Percentiles rank a stretch among this genome's conserved stretches.
Conservation (phyloP, 352 stramenopile genomes). For the Phytophthora ramorum region DNA sequence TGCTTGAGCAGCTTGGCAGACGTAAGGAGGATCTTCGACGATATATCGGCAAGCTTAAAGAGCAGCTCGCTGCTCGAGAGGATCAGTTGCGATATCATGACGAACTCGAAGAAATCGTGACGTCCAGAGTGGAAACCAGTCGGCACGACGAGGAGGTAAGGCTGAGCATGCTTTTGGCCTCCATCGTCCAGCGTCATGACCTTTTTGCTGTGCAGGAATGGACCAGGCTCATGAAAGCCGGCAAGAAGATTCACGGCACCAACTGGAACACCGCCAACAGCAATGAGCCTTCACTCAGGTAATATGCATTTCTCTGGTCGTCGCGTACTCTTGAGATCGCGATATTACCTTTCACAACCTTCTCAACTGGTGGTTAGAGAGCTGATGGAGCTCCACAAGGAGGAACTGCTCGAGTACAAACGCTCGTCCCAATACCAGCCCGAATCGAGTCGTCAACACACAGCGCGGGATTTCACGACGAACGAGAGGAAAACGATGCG, state of each 20-base stretch:
- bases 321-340: not conserved
- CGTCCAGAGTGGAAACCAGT: slow-evolving; percentile 56
- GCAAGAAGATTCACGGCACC: slow-evolving; percentile 66
- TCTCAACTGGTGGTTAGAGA: slow-evolving; percentile 36
- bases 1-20: slow-evolving; percentile 58
- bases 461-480: slow-evolving; percentile 1
- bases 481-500: slow-evolving; percentile 16
- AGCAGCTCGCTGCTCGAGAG: slow-evolving; percentile 55
- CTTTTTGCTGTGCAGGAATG: slow-evolving; percentile 51
- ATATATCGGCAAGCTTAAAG: slow-evolving; percentile 62
- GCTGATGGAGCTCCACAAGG: slow-evolving; percentile 76
- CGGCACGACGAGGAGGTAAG: slow-evolving; percentile 53
- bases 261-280: slow-evolving; percentile 53
- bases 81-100: slow-evolving; percentile 70
- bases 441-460: slow-evolving; percentile 17
- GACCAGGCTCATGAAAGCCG: slow-evolving; percentile 68
- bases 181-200: not conserved
- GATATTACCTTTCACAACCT: not conserved
- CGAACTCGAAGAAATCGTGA: slow-evolving; percentile 73
- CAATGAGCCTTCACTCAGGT: slow-evolving; percentile 55
- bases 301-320: not conserved
- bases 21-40: slow-evolving; percentile 70
- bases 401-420: slow-evolving; percentile 75
- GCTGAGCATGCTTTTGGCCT: slow-evolving; percentile 1
- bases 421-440: slow-evolving; percentile 25